Conservation (phyloP, 495 filamentous ascomycete species). For the Aspergillus asperescens region DNA sequence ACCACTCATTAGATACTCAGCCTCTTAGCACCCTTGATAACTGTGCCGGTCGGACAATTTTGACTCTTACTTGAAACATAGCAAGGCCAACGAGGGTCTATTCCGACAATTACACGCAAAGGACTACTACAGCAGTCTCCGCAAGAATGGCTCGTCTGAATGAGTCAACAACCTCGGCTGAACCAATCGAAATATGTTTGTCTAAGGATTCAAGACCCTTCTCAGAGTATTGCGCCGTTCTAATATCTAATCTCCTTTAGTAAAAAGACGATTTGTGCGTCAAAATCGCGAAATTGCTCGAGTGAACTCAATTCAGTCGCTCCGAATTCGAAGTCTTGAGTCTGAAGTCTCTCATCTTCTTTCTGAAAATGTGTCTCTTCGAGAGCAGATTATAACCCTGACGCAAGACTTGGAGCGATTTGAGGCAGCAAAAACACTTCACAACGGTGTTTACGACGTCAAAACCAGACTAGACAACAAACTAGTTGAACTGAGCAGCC, state of each 20-base stretch:
- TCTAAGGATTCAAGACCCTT: slow-evolving; percentile 13
- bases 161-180: slow-evolving; percentile 62
- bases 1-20: no score
- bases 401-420: slow-evolving; percentile 59
- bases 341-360: slow-evolving; percentile 76
- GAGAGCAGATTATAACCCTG: slow-evolving; percentile 69
- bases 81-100: neutral
- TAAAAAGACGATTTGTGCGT: slow-evolving; percentile 78
- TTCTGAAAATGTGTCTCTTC: slow-evolving; percentile 80
- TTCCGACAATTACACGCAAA: neutral
- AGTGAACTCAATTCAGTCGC: slow-evolving; percentile 83
- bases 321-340: slow-evolving; percentile 83
- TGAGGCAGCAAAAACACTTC: slow-evolving; percentile 36
- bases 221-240: neutral
- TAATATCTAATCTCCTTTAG: slow-evolving; percentile 38
- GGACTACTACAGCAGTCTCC: neutral
- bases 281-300: slow-evolving; percentile 93
- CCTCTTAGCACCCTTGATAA: neutral
- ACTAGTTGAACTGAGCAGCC: slow-evolving; percentile 56
- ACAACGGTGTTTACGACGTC: slow-evolving; percentile 56
- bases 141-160: slow-evolving; percentile 77
- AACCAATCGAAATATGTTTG: slow-evolving; percentile 79
- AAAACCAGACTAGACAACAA: slow-evolving; percentile 67
- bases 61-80: neutral
- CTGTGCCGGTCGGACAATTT: neutral